Evolutionary conservation across 2,329 filamentous ascomycete species (phyloP), one percentile per base, ranked within the genome.

Genomic region (Plenodomus biglobosus): DNA sequence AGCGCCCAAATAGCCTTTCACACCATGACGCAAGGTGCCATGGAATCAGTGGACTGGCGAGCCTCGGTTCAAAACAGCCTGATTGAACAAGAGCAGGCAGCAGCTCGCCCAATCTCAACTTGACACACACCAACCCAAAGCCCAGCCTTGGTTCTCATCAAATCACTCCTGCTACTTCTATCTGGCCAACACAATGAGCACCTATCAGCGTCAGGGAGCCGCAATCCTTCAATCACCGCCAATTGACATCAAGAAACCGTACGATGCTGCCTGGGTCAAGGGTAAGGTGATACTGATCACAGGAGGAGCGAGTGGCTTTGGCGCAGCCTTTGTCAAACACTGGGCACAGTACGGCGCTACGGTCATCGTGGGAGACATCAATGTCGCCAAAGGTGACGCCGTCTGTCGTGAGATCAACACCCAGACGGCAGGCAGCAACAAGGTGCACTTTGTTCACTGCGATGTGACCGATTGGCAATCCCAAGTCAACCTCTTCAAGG

Each of bases 381-480:
- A 83, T 61, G 74, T 78, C 47, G 55, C 68, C 16, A 75, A 73
- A 8, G 85, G 84, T 19, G 76, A 82, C 54, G 67, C 73, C 18
- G 73, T 88, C 19, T 78, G 83, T 8, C 77, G 79, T 11, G 73
- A 79, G 21, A 69, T 86, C 34, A 76, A 78, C 36, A 61, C 73
- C 36, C 64, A 62, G 50, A 35, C 32, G 20, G 73, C 67, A 24
- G 73, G 65, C 17, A 76, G 72, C 48, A 56, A 69, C 42, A 71
- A 77, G 20, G 78, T 82, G 50, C 74, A 80, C 61, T 86, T 81
- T 63, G 71, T 83, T 42, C 75, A 79, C 58, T 85, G 83, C 73
- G 81, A 88, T 69, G 85, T 88, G 8, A 83, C 81, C 1, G 75
- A 79, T 53, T 88, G 84, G 83, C 72, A 82, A 37, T 81, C 80